Conservation (phyloP, 2,329 filamentous ascomycete genomes). For the Acrocalymma vagum region DNA sequence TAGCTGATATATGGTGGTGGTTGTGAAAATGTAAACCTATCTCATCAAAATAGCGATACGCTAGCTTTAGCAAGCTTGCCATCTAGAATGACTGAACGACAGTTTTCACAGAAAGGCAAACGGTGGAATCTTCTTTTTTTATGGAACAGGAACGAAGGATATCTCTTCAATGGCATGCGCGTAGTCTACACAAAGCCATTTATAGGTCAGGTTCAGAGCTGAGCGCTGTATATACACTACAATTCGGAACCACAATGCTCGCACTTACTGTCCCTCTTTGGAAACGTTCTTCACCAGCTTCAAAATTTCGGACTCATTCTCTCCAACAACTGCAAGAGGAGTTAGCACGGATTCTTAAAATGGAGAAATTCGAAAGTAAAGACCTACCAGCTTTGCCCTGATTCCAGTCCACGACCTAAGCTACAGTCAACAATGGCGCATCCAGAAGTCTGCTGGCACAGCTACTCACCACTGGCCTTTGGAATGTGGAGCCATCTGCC, state of each 20-base stretch:
- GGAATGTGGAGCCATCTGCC: slow-evolving; percentile 72
- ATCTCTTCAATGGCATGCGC: too few species aligned
- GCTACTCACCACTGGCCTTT: slow-evolving; percentile 77
- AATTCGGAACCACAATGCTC: slow-evolving; percentile 9
- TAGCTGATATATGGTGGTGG: too few species aligned
- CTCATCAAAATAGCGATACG: too few species aligned
- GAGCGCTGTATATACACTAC: too few species aligned
- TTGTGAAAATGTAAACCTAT: too few species aligned
- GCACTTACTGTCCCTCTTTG: slow-evolving; percentile 44
- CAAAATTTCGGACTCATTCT: slow-evolving; percentile 87
- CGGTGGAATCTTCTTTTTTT: too few species aligned
- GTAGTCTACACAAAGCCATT: slow-evolving; percentile 12
- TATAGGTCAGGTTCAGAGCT: too few species aligned
- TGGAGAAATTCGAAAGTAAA: background rate
- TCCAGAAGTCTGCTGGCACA: too few species aligned
- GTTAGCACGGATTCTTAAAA: slow-evolving; percentile 1
- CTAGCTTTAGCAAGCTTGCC: too few species aligned
- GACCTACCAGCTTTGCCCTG: slow-evolving; percentile 77
- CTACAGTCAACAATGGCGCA: background rate
- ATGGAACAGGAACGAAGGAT: too few species aligned
- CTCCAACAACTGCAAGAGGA: slow-evolving; percentile 65
- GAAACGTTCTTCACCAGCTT: slow-evolving; percentile 74
- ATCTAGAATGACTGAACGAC: too few species aligned
- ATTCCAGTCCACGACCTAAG: slow-evolving; percentile 83
- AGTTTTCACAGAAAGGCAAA: too few species aligned